Evolutionary conservation across 2,329 filamentous ascomycete species (phyloP), one percentile per base, ranked within the genome.

Genomic region (Arthrinium phaeospermum): DNA sequence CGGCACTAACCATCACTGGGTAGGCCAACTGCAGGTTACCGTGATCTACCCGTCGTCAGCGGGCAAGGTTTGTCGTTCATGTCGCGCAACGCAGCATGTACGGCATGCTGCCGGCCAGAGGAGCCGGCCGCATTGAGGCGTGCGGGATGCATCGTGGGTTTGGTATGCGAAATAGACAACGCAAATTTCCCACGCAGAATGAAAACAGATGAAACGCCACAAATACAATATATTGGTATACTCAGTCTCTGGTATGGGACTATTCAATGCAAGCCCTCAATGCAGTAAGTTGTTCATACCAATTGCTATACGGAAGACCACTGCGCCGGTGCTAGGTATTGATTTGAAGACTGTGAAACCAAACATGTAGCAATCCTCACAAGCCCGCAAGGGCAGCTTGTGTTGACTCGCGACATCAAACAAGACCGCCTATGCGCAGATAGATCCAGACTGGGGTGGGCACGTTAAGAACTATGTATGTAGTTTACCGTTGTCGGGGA

Each of bases 41-140:
- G 53, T 61, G 53, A 61, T 61, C 53, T 61, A 61, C 53, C 53
- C 53, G 53, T 22, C 3, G 27, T 34, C 51, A 49, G n/a, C 46
- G 46, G 46, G 19, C 46, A n/a, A 49, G 46, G 46, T 19, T 22
- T 49, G 8, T 14, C 37, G 37, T 10, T 41, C 10, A 41, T 14
- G 49, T 51, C 49, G 49, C 37, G 37, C 37, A 41, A 41, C 24
- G 49, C 49, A 51, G 49, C 46, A 47, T 51, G 49, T n/a, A 13
- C n/a, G n/a, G 46, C 46, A 22, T 5, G 16, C 22, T 27, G 24
- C 4, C 10, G 3, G n/a, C 14, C 10, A 24, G 47, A 49, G 22
- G 49, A 51, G 27, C 27, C 27, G 27, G 27, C 27, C 51, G 27
- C 14, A 19, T 57, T 19, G 12, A 57, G 27, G 27, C 27, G 14